Evolutionary conservation across 2,329 filamentous ascomycete species (phyloP).

Genomic region (Bipolaris cookei): DNA sequence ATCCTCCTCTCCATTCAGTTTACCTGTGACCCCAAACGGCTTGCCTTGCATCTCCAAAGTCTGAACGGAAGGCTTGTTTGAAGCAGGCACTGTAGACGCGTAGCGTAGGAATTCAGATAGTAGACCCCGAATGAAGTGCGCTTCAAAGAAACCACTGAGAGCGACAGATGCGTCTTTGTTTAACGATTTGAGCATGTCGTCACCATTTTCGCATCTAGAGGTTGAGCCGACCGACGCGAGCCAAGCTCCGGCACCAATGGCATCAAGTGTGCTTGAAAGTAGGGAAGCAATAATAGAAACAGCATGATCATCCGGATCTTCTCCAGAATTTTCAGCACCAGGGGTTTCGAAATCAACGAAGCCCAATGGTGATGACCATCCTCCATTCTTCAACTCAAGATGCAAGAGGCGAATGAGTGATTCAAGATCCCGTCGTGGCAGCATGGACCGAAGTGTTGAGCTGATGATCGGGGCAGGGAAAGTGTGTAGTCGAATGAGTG

Average conservation of each 20-base stretch:
- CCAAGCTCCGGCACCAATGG: slow-evolving; percentile 77
- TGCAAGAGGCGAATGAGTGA: slow-evolving; percentile 75
- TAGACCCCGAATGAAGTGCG: slow-evolving; percentile 67
- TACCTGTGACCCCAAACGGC: slow-evolving; percentile 52
- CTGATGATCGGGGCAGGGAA: slow-evolving; percentile 68
- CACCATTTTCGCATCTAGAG: slow-evolving; percentile 60
- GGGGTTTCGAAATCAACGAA: slow-evolving; percentile 58
- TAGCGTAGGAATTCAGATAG: slow-evolving; percentile 71
- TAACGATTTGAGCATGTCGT: slow-evolving; percentile 69
- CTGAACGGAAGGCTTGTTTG: slow-evolving; percentile 40
- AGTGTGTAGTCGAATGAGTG: slow-evolving; percentile 71
- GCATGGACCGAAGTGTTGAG: slow-evolving; percentile 66
- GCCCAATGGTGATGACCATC: slow-evolving; percentile 76
- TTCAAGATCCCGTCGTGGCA: slow-evolving; percentile 71
- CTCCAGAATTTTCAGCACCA: slow-evolving; percentile 45
- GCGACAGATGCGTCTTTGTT: slow-evolving; percentile 73
- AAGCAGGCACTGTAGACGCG: slow-evolving; percentile 37
- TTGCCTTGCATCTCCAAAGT: slow-evolving; percentile 53
- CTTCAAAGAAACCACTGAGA: slow-evolving; percentile 74
- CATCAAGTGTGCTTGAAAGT: slow-evolving; percentile 75
- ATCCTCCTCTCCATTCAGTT: slow-evolving; percentile 46
- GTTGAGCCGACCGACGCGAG: slow-evolving; percentile 59
- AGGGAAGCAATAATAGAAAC: slow-evolving; percentile 75
- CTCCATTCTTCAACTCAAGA: slow-evolving; percentile 73
- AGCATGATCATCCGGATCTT: slow-evolving; percentile 68